A percentile compares a stretch with the other conserved stretches of the same genome.
phyloP scores from a whole-genome alignment of 176 grass and related monocot genomes.

The Puccinellia tenuiflora region DNA sequence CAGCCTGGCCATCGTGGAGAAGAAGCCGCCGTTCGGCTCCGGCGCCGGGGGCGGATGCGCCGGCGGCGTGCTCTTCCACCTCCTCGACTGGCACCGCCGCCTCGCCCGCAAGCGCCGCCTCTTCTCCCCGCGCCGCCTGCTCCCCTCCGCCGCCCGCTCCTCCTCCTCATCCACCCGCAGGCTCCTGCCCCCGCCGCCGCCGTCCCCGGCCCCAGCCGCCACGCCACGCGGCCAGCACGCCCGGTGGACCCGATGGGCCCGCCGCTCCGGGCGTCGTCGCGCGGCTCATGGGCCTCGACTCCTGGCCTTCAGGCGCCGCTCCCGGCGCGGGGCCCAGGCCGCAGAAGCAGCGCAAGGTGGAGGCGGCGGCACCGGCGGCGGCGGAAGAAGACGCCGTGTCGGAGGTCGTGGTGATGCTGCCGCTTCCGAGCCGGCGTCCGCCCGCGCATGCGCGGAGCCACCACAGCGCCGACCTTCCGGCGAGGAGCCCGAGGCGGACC shows the following conservation, averaged over 20 bases:
- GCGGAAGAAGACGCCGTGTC: neutral
- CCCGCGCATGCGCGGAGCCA: slow-evolving; percentile 17
- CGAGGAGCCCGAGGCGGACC: slow-evolving; percentile 45
- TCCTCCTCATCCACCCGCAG: slow-evolving; percentile 16
- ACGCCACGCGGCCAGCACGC: neutral
- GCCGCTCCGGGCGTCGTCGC: slow-evolving; percentile 65
- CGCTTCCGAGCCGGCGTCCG: neutral
- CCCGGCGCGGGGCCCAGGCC: slow-evolving; percentile 15
- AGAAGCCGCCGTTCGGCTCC: slow-evolving; percentile 34
- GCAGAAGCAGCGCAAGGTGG: slow-evolving; percentile 77
- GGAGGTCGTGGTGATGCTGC: slow-evolving; percentile 30
- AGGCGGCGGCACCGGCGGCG: neutral
- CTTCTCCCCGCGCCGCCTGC: slow-evolving; percentile 33
- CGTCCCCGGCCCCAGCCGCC: neutral
- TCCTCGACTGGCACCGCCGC: slow-evolving; percentile 83
- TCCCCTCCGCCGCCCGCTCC: slow-evolving; percentile 15
- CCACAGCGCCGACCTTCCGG: slow-evolving; percentile 45
- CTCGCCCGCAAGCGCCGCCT: slow-evolving; percentile 56
- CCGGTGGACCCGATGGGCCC: neutral
- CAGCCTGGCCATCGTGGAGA: slow-evolving; percentile 91
- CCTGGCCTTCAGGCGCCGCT: slow-evolving; percentile 32
- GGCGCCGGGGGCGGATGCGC: slow-evolving; percentile 37
- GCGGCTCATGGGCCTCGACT: slow-evolving; percentile 87
- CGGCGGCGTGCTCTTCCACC: slow-evolving; percentile 73
- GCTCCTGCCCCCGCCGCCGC: neutral